Conservation (phyloP, 2,329 filamentous ascomycete genomes). For the Alternaria rosae region DNA sequence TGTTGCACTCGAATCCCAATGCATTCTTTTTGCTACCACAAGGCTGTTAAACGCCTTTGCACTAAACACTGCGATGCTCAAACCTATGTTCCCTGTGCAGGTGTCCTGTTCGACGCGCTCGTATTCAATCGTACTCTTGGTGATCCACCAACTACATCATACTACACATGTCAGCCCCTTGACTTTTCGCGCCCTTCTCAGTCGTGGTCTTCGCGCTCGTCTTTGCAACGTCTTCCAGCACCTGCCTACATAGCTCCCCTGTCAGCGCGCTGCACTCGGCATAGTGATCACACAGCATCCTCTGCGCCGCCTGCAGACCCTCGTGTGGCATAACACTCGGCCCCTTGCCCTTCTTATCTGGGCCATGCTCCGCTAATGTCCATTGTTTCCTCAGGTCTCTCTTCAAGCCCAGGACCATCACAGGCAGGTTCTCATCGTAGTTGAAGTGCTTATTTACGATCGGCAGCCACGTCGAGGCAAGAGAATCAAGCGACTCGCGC, state of each 20-base stretch:
- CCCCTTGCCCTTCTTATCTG: slow-evolving; percentile 46
- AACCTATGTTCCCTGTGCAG: no score
- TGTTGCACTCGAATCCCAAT: background rate
- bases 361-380: slow-evolving; percentile 46
- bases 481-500: slow-evolving; percentile 58
- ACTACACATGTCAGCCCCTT: slow-evolving; percentile 38
- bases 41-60: background rate
- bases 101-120: background rate
- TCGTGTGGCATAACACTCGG: slow-evolving; percentile 60
- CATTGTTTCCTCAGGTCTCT: slow-evolving; percentile 61
- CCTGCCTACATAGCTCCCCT: slow-evolving; percentile 66
- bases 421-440: slow-evolving; percentile 59
- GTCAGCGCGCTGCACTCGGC: slow-evolving; percentile 69
- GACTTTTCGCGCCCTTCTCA: slow-evolving; percentile 58
- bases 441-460: slow-evolving; percentile 62
- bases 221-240: slow-evolving; percentile 67
- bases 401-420: slow-evolving; percentile 67
- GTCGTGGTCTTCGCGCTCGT: slow-evolving; percentile 67
- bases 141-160: slow-evolving; percentile 10
- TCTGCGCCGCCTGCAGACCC: slow-evolving; percentile 60
- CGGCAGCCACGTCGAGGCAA: slow-evolving; percentile 55
- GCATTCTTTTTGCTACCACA: background rate
- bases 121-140: background rate
- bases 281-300: slow-evolving; percentile 68
- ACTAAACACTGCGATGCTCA: background rate